Evolutionary conservation across 805 yeast genomes (phyloP), one percentile per base, ranked within the genome.

Genomic region (Maudiozyma serrabonitensis): DNA sequence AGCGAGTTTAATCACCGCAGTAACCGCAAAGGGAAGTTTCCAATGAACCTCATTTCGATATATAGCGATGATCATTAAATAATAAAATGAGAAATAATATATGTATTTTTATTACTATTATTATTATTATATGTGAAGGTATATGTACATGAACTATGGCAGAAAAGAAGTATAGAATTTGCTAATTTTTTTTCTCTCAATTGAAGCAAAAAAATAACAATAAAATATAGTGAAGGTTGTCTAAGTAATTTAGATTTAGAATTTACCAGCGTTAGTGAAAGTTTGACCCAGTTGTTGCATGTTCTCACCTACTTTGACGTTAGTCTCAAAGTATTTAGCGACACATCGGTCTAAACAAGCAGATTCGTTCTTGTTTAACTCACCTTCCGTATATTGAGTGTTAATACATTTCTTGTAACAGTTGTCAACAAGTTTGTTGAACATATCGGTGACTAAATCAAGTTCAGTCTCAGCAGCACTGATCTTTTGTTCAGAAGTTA

Each of bases 361-460:
- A 43, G 88, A 80, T 71, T 90, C 97, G 58, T 75, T 80, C 72
- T 85, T 87, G 70, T 75, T 77, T 54, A 90, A 74, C 23, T 82
- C 89, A 49, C 88, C 84, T 48, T 87, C 90, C 47, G 69, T 59
- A 72, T 89, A 90, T 47, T 72, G 60, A 55, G 72, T 73, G 48
- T 67, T 75, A 65, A 89, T 84, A 73, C 98, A 90, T 72, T 90
- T 90, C 58, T 72, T 69, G 69, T 90, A 93, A 68, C 98, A 90
- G 58, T 87, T 84, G 61, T 84, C 90, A 23, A 89, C 95, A 61
- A 90, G 75, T 62, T 82, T 78, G 79, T 91, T 91, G 80, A 91
- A 91, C 97, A 91, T 89, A 59, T 93, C 96, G 39, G 97, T 90
- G 59, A 91, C 96, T 82, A 93, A 84, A 69, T 91, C 99, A 57